Evolutionary conservation across 2,329 filamentous ascomycete genomes (phyloP).

Genomic region (Fusarium metavorans): DNA sequence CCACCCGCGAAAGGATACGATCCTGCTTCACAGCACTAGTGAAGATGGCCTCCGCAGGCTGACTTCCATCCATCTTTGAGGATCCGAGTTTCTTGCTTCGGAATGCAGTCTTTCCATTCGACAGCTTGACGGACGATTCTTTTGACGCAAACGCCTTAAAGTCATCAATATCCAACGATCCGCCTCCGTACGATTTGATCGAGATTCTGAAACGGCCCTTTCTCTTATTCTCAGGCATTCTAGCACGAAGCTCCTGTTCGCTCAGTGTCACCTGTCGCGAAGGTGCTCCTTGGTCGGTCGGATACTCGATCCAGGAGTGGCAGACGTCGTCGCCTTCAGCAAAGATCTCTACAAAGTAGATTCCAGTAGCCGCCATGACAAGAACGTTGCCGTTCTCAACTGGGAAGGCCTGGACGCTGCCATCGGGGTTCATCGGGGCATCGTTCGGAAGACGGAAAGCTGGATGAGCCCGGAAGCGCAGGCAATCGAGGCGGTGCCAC

Average conservation of each 20-base stretch:
- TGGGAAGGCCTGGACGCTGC: slow-evolving; percentile 87
- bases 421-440: slow-evolving; percentile 70
- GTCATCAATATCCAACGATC: slow-evolving; percentile 81
- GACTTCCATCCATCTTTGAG: slow-evolving; percentile 76
- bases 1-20: slow-evolving; percentile 79
- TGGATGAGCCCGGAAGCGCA: slow-evolving; percentile 91
- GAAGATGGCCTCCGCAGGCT: slow-evolving; percentile 80
- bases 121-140: slow-evolving; percentile 78
- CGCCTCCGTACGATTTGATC: slow-evolving; percentile 81
- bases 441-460: slow-evolving; percentile 90
- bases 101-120: slow-evolving; percentile 77
- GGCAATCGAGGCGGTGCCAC: slow-evolving; percentile 90
- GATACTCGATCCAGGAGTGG: slow-evolving; percentile 84
- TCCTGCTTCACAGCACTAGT: slow-evolving; percentile 75
- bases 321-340: slow-evolving; percentile 85
- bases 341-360: slow-evolving; percentile 88
- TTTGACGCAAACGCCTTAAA: slow-evolving; percentile 78
- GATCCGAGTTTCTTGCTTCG: slow-evolving; percentile 80
- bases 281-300: slow-evolving; percentile 69
- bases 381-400: slow-evolving; percentile 82
- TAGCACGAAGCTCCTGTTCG: slow-evolving; percentile 79
- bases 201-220: slow-evolving; percentile 78
- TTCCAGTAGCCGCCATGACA: slow-evolving; percentile 82
- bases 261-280: slow-evolving; percentile 80
- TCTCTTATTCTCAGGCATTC: slow-evolving; percentile 78